Evolutionary conservation across 345 rosid species (phyloP).

Genomic region (Rhizophora mangle): DNA sequence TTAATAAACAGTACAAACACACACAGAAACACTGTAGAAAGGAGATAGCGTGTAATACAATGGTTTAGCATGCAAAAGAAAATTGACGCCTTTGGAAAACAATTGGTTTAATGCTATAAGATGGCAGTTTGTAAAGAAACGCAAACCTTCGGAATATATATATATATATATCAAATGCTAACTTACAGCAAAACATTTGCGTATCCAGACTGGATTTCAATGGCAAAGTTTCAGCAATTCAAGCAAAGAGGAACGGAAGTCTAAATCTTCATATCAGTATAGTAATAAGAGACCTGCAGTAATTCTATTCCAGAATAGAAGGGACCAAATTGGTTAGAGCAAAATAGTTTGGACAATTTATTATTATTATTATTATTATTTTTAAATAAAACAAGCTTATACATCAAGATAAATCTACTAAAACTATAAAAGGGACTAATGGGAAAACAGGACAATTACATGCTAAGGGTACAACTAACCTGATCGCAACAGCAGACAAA

Average conservation of each 20-base stretch:
- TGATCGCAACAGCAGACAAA: slow-evolving; percentile 58
- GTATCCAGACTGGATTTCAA: slow-evolving; percentile 14
- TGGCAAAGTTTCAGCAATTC: slow-evolving; percentile 32
- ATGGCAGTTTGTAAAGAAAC: slow-evolving; percentile 4
- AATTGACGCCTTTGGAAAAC: too few relatives aligned
- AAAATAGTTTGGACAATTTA: background rate
- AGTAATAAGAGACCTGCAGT: slow-evolving; percentile 31
- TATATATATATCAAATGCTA: slow-evolving; percentile 10
- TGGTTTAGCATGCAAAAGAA: background rate
- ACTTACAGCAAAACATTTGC: slow-evolving; percentile 6
- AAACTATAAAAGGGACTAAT: background rate
- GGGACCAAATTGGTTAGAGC: slow-evolving; percentile 25
- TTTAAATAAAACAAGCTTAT: background rate
- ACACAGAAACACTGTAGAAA: too few relatives aligned
- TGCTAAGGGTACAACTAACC: slow-evolving; percentile 40
- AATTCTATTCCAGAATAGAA: slow-evolving; percentile 43
- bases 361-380: too few relatives aligned
- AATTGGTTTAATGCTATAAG: background rate
- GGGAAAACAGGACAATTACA: slow-evolving; percentile 2
- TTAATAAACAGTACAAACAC: too few relatives aligned
- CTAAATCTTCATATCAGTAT: slow-evolving; percentile 38
- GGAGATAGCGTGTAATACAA: background rate
- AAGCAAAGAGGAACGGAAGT: slow-evolving; percentile 37
- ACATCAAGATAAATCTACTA: background rate
- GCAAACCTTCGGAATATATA: background rate